phyloP scores from a whole-genome alignment of 495 filamentous ascomycete species.

The Aspergillus sclerotiicarbonarius region DNA sequence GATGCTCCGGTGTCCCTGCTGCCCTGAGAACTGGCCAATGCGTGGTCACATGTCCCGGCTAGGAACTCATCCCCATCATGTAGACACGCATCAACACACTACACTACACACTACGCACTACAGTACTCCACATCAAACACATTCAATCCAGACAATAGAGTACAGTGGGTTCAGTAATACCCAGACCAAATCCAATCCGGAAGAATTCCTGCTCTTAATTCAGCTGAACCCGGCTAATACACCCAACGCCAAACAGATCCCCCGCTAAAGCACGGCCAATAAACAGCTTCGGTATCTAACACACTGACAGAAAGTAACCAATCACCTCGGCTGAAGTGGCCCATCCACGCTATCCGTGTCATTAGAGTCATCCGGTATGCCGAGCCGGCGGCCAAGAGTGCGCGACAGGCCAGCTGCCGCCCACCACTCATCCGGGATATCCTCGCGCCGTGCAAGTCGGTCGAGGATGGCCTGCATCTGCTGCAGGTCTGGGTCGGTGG shows the following conservation, averaged over 20 bases:
- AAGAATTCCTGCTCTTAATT: too few species aligned
- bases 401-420: conserved; percentile 65
- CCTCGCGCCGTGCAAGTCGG: conserved; percentile 61
- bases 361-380: conserved; percentile 23
- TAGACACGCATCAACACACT: too few species aligned
- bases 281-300: conserved; percentile 15
- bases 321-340: conserved; percentile 11
- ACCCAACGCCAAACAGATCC: conserved; percentile 9
- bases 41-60: too few species aligned
- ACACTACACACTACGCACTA: too few species aligned
- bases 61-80: too few species aligned
- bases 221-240: too few species aligned
- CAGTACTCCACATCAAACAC: too few species aligned
- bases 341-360: conserved; percentile 26
- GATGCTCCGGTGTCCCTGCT: too few species aligned
- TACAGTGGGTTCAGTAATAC: too few species aligned
- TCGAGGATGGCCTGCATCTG: conserved; percentile 69
- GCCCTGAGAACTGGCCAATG: too few species aligned
- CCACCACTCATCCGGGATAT: conserved; percentile 80
- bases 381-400: conserved; percentile 39
- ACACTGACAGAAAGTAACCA: conserved; percentile 13
- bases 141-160: too few species aligned
- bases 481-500: conserved; percentile 45
- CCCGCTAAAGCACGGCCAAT: conserved; percentile 13
- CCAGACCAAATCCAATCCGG: too few species aligned